Evolutionary conservation across 1,284 basidiomycete species (phyloP).

Genomic region (Sanghuangporus baumii): DNA sequence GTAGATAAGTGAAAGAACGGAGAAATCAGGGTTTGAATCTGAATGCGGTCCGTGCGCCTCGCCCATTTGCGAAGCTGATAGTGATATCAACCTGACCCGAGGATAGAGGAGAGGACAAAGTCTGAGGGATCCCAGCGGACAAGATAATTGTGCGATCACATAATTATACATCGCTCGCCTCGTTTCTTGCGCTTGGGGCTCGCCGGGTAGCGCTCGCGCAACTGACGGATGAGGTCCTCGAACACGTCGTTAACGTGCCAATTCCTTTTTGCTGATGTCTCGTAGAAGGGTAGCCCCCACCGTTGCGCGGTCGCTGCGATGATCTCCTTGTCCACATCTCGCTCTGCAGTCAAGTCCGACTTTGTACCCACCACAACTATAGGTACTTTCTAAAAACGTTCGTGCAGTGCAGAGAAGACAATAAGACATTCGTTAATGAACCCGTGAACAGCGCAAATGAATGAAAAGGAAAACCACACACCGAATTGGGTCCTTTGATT

Average conservation of each 20-base stretch:
- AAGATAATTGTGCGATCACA: slow-evolving; percentile 35
- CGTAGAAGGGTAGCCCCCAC: slow-evolving; percentile 79
- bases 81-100: background rate
- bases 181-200: slow-evolving; percentile 38
- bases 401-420: background rate
- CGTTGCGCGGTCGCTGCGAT: slow-evolving; percentile 60
- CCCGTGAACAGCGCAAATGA: background rate
- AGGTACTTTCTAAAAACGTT: slow-evolving; percentile 48
- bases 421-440: background rate
- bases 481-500: slow-evolving; percentile 65
- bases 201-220: slow-evolving; percentile 59
- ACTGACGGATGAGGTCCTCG: slow-evolving; percentile 70
- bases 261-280: slow-evolving; percentile 78
- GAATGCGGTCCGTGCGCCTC: background rate
- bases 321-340: slow-evolving; percentile 66
- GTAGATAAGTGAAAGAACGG: background rate
- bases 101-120: background rate
- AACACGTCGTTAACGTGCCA: slow-evolving; percentile 80
- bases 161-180: slow-evolving; percentile 42
- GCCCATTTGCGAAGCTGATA: background rate
- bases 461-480: slow-evolving; percentile 27
- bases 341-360: slow-evolving; percentile 75
- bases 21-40: background rate
- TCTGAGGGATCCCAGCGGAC: background rate
- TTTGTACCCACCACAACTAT: slow-evolving; percentile 89